phyloP scores from a whole-genome alignment of 352 stramenopile species.

The Globisporangium nodosum region DNA sequence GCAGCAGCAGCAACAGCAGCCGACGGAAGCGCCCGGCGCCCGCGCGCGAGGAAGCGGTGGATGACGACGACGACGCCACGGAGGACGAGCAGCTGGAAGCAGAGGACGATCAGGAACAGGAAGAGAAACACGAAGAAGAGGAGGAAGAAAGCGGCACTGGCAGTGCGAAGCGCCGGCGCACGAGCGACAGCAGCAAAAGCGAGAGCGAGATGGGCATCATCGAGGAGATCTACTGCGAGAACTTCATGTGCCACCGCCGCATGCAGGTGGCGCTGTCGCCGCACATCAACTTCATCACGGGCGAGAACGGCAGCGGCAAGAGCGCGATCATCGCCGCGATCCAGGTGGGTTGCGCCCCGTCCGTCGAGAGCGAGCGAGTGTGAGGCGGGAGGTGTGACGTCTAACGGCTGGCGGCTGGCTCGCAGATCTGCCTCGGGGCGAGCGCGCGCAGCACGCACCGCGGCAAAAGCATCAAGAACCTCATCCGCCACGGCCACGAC shows the following conservation, averaged over 20 bases:
- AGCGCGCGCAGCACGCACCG: constrained; percentile 91
- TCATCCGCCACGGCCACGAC: constrained; percentile 92
- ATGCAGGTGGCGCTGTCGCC: constrained; percentile 81
- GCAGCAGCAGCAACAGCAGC: not conserved
- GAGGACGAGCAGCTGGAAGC: constrained; percentile 7
- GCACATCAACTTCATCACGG: constrained; percentile 88
- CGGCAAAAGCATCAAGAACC: constrained; percentile 93
- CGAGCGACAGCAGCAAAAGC: constrained; percentile 2
- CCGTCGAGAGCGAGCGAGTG: too few relatives aligned
- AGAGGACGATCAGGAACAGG: constrained; percentile 19
- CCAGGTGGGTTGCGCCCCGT: constrained; percentile 60
- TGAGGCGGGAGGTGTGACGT: too few relatives aligned
- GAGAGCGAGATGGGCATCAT: constrained; percentile 92
- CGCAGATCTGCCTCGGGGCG: constrained; percentile 93
- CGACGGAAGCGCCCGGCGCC: constrained; percentile 3
- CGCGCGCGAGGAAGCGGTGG: constrained; percentile 17
- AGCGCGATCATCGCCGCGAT: constrained; percentile 96
- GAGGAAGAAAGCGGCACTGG: constrained; percentile 14
- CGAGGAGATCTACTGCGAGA: constrained; percentile 93
- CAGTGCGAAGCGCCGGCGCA: constrained; percentile 3
- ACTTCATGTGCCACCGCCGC: constrained; percentile 98
- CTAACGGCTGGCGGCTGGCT: too few relatives aligned
- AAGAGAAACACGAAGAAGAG: constrained; percentile 10
- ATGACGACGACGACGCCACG: constrained; percentile 24
- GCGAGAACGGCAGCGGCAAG: constrained; percentile 94